A percentile compares a stretch with the other conserved stretches of the same genome.
phyloP scores from a whole-genome alignment of 2,329 filamentous ascomycete genomes.

The Cladorrhinum sp. region DNA sequence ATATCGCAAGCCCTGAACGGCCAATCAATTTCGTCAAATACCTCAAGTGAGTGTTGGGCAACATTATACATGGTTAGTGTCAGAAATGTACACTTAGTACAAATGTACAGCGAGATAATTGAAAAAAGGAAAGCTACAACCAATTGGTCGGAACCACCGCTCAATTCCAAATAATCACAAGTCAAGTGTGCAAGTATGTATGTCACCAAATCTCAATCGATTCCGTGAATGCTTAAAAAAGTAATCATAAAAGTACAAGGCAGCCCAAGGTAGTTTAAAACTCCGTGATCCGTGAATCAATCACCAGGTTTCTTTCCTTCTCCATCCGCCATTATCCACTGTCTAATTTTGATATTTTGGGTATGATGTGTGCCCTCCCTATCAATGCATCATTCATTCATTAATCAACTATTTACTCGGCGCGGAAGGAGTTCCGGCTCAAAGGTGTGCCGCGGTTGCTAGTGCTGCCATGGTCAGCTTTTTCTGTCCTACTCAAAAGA shows the following conservation, averaged over 20 bases:
- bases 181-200: neutral
- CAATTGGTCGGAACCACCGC: no score
- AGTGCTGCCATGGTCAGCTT: slow-evolving; percentile 23
- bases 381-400: neutral
- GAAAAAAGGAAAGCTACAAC: no score
- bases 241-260: neutral
- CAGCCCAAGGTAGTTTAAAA: neutral
- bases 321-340: neutral
- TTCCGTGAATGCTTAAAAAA: neutral
- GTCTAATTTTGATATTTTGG: neutral
- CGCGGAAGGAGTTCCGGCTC: slow-evolving; percentile 27
- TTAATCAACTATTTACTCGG: slow-evolving; percentile 22
- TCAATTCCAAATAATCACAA: no score
- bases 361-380: neutral
- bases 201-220: neutral
- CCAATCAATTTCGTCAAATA: no score
- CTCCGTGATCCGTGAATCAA: neutral
- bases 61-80: no score
- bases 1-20: no score
- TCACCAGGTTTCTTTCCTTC: neutral
- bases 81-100: no score
- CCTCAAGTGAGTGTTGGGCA: no score
- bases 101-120: no score
- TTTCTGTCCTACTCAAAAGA: neutral
- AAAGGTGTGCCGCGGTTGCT: slow-evolving; percentile 26